Evolutionary conservation across 805 yeast genomes (phyloP), one percentile per base, ranked within the genome.

Genomic region (Saccharomyces kudriavzevii): DNA sequence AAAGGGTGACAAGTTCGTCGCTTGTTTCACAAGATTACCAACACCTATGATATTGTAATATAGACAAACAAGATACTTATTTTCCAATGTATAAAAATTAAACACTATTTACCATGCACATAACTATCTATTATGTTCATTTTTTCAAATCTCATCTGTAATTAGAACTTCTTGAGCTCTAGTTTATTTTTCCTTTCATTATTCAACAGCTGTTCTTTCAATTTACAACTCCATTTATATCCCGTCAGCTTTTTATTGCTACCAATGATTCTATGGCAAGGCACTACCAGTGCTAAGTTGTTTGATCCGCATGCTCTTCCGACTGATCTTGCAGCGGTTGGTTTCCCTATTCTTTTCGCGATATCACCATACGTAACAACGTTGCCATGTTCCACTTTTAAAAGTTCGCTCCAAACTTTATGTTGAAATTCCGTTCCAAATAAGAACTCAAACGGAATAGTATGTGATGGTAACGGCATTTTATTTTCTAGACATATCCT

Each of bases 1-100:
- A 67, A 78, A 85, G 45, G 99, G 99, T 29, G 76, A 75, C 58
- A 94, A 94, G 69, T 94, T 77, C 70, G 78, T 90, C 35, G 97
- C 97, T 22, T 94, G 98, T 65, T 91, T 83, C 68, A 81, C 75
- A 70, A 79, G 96, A 69, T 68, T 87, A 50, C 83, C 89, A 48
- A 77, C 78, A 53, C 89, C 88, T 24, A 17, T 24, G 11, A 35
- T 35, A 35, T 20, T 35, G 43, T 35, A 35, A 35, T 5, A 17
- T 35, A 35, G 43, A 35, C 8, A 8, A 27, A 9, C 5, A 13
- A 14, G 6, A 14, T 30, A 30, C 14, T 30, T 31, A 40, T 20
- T 25, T 26, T n/a, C 20, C 17, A 17, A 10, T 14, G 11, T 24
- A 17, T 14, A 11, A 6, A 45, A 26, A 20, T n/a, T 17, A 8